Conservation (phyloP, 768 basidiomycete species). For the Naematelia aurantialba region DNA sequence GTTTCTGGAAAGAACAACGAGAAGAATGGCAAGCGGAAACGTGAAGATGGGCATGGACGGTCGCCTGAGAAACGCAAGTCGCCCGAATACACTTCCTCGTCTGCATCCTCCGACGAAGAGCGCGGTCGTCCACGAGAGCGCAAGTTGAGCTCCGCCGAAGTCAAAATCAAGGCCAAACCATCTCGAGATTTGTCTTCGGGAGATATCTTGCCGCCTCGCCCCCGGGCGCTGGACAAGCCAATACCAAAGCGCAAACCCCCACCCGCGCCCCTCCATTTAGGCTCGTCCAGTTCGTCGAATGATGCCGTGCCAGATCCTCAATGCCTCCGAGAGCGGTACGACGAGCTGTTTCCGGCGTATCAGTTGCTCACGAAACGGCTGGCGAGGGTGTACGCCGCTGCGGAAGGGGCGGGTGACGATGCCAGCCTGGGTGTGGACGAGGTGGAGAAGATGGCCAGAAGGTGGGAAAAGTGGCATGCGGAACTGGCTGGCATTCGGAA, state of each 20-base stretch:
- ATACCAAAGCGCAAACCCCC: constrained; percentile 18
- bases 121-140: constrained; percentile 3
- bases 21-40: constrained; percentile 11
- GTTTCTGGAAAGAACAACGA: constrained; percentile 2
- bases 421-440: constrained; percentile 18
- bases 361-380: constrained; percentile 31
- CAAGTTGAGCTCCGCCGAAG: constrained; percentile 2
- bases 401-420: constrained; percentile 19
- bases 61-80: neutral
- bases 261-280: constrained; percentile 8
- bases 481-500: constrained; percentile 31
- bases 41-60: constrained; percentile 7
- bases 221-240: neutral
- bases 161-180: neutral
- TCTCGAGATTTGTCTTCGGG: neutral
- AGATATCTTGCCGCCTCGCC: neutral
- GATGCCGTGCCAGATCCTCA: neutral
- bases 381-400: constrained; percentile 21
- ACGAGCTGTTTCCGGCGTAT: constrained; percentile 38
- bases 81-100: constrained; percentile 1
- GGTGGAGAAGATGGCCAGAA: constrained; percentile 29
- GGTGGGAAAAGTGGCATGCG: constrained; percentile 39
- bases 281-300: neutral
- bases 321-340: constrained; percentile 28
- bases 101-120: constrained; percentile 2